phyloP scores from a whole-genome alignment of 306 rosid species.

The Hippophae gyantsensis region DNA sequence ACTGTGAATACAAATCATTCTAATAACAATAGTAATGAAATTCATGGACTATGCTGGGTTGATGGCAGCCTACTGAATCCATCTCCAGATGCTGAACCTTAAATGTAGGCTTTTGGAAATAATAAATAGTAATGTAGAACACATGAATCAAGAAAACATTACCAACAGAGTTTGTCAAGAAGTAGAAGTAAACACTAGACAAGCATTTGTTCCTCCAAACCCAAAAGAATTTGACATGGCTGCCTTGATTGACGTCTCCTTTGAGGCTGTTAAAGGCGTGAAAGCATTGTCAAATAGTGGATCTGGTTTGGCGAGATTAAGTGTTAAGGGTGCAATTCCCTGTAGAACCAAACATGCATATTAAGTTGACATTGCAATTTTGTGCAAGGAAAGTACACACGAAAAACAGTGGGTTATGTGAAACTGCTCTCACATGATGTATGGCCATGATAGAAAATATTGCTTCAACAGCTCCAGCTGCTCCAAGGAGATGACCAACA shows the following conservation, averaged over 20 bases:
- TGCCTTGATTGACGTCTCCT: constrained; percentile 54
- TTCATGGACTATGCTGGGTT: too few species aligned
- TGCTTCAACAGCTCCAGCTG: constrained; percentile 98
- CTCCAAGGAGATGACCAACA: constrained; percentile 89
- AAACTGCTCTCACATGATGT: constrained; percentile 34
- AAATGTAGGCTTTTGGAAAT: too few species aligned
- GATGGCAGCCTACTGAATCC: too few species aligned
- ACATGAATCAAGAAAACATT: neutral
- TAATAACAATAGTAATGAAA: too few species aligned
- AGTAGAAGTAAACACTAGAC: constrained; percentile 57
- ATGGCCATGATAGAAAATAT: constrained; percentile 78
- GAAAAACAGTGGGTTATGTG: neutral
- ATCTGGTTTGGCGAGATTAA: constrained; percentile 78
- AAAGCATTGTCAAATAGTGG: constrained; percentile 51
- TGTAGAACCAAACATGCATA: constrained; percentile 26
- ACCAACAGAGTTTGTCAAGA: constrained; percentile 14
- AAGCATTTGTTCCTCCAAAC: constrained; percentile 93
- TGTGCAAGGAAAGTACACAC: neutral
- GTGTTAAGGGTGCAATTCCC: constrained; percentile 90
- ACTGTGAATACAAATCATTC: too few species aligned
- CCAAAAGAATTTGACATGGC: constrained; percentile 92
- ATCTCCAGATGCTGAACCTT: too few species aligned
- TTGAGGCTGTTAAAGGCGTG: constrained; percentile 58
- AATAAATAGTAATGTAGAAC: too few species aligned
- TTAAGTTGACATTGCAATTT: neutral